Evolutionary conservation across 1,139 yeast genomes (phyloP).

Genomic region (Hyphopichia burtonii): DNA sequence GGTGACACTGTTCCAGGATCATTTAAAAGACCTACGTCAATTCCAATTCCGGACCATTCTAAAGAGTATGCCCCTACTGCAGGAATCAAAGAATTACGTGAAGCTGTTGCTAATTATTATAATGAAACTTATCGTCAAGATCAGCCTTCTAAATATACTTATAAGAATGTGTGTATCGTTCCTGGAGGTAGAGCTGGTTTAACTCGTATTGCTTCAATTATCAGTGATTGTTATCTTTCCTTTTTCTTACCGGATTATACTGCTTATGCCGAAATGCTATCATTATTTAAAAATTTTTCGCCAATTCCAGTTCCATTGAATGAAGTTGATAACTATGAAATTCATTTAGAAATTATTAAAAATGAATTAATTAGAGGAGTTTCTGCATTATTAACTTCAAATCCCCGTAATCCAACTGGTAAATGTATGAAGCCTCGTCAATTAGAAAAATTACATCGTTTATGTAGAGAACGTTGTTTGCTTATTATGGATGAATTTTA

Average conservation of each 20-base stretch:
- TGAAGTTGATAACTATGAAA: conserved; percentile 59
- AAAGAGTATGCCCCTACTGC: conserved; percentile 69
- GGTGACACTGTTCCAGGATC: conserved; percentile 64
- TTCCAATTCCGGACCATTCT: conserved; percentile 52
- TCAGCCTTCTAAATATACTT: conserved; percentile 55
- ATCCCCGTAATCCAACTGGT: conserved; percentile 71
- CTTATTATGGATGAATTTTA: conserved; percentile 70
- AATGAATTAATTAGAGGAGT: conserved; percentile 62
- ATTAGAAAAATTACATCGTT: conserved; percentile 50
- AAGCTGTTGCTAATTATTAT: conserved; percentile 62
- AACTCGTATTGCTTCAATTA: conserved; percentile 65
- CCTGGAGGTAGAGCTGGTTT: conserved; percentile 74
- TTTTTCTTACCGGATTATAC: conserved; percentile 70
- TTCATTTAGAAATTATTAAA: conserved; percentile 55
- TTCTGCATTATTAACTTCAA: conserved; percentile 59
- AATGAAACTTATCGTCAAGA: conserved; percentile 56
- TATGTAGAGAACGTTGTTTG: conserved; percentile 58
- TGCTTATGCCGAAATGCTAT: conserved; percentile 72
- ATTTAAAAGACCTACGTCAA: conserved; percentile 52
- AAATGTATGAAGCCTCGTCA: conserved; percentile 54
- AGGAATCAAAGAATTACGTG: conserved; percentile 56
- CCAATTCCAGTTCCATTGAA: conserved; percentile 68
- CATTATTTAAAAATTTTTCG: conserved; percentile 63
- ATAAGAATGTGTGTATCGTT: conserved; percentile 65
- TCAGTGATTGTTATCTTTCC: conserved; percentile 60